Conservation (phyloP, 192 early-diverging fungal species). For the Coemansia sp. region DNA sequence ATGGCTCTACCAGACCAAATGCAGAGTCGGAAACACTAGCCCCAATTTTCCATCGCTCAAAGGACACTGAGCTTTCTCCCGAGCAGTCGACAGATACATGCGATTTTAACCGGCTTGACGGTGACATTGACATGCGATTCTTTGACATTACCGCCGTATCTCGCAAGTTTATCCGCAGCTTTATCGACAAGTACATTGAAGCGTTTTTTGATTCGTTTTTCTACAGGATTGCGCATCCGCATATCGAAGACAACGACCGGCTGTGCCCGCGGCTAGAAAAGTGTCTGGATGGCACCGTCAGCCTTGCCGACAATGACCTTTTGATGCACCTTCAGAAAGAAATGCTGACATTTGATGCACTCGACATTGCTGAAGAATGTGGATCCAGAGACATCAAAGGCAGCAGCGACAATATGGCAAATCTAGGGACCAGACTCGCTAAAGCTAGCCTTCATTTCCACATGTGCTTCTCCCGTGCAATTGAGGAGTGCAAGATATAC, state of each 20-base stretch:
- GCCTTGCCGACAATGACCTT: slow-evolving; percentile 17
- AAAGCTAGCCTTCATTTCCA: slow-evolving; percentile 38
- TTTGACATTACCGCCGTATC: slow-evolving; percentile 20
- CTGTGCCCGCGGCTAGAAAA: slow-evolving; percentile 11
- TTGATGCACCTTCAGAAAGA: slow-evolving; percentile 22
- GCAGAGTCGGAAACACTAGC: not conserved
- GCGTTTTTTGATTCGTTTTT: slow-evolving; percentile 39
- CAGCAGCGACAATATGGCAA: slow-evolving; percentile 11
- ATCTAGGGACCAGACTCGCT: not conserved
- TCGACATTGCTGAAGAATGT: not conserved
- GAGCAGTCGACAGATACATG: slow-evolving; percentile 33
- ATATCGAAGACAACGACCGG: not conserved
- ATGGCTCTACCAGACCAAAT: not conserved
- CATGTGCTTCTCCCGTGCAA: slow-evolving; percentile 24
- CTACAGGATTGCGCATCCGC: slow-evolving; percentile 20
- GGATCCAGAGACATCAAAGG: not conserved
- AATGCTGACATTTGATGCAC: slow-evolving; percentile 14
- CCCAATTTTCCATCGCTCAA: not conserved
- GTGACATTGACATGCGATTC: slow-evolving; percentile 43
- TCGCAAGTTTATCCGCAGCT: slow-evolving; percentile 38
- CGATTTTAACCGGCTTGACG: slow-evolving; percentile 38
- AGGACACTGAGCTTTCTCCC: slow-evolving; percentile 25
- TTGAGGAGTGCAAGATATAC: slow-evolving; percentile 26
- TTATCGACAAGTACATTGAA: slow-evolving; percentile 44
- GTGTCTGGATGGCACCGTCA: not conserved